Evolutionary conservation across 2,329 filamentous ascomycete species (phyloP).

Genomic region (Aspergillus pseudoviridinutans): DNA sequence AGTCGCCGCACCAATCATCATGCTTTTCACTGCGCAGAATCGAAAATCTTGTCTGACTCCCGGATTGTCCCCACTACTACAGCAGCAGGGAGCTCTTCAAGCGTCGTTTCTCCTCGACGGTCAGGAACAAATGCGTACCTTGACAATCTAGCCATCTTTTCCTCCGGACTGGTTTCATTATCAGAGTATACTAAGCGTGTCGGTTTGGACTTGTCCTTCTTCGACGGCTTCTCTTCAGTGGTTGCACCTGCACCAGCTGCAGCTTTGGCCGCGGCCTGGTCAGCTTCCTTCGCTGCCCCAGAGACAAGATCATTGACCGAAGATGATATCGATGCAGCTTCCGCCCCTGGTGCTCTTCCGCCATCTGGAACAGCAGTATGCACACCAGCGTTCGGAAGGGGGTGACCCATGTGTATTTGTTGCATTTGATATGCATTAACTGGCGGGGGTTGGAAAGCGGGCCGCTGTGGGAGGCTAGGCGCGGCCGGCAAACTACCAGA

Average conservation of each 20-base stretch:
- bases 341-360: slow-evolving; percentile 17
- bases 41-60: slow-evolving; percentile 32
- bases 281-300: slow-evolving; percentile 45
- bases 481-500: slow-evolving; percentile 54
- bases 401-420: slow-evolving; percentile 53
- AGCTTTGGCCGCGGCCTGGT: slow-evolving; percentile 31
- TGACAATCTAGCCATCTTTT: slow-evolving; percentile 76
- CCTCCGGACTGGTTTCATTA: slow-evolving; percentile 75
- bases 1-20: slow-evolving; percentile 1
- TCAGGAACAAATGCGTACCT: slow-evolving; percentile 66
- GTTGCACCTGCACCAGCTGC: slow-evolving; percentile 43
- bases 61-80: slow-evolving; percentile 31
- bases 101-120: slow-evolving; percentile 33
- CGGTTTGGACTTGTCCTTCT: slow-evolving; percentile 64
- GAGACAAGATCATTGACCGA: slow-evolving; percentile 51
- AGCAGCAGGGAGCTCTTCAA: slow-evolving; percentile 32
- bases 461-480: slow-evolving; percentile 58
- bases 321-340: slow-evolving; percentile 30
- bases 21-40: slow-evolving; percentile 25
- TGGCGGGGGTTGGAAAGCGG: slow-evolving; percentile 52
- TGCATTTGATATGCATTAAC: slow-evolving; percentile 54
- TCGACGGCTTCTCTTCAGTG: slow-evolving; percentile 58
- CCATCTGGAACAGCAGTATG: slow-evolving; percentile 27
- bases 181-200: slow-evolving; percentile 76
- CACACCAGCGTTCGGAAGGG: slow-evolving; percentile 21